These are phyloP conservation scores for Trichophyton rubrum DNA, from an alignment of 2,329 filamentous ascomycete genomes.

Conservation along the genomic window DNA sequence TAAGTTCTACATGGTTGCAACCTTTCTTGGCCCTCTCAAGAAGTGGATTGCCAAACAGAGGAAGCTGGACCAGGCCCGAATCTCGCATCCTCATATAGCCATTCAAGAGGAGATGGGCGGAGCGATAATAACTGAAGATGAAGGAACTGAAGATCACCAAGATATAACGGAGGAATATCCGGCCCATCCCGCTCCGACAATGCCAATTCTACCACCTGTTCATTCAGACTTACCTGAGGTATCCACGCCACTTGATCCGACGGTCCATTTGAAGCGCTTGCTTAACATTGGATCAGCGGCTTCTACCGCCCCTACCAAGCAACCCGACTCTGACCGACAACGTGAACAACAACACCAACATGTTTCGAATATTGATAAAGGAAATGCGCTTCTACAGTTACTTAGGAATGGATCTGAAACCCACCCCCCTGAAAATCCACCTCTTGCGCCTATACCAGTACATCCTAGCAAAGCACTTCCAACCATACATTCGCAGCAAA, in stretches of 20 bases:
- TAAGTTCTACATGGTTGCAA: conserved; percentile 97
- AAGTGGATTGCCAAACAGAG: conserved; percentile 83
- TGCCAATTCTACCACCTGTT: neutral
- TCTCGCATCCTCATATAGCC: conserved; percentile 40
- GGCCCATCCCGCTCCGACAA: conserved; percentile 15
- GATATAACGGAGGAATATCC: conserved; percentile 10
- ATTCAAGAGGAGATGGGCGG: conserved; percentile 25
- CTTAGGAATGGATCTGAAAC: conserved; percentile 34
- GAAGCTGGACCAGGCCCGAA: conserved; percentile 47
- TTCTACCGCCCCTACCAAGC: conserved; percentile 3
- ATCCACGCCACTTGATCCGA: conserved; percentile 31
- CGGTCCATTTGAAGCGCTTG: conserved; percentile 41
- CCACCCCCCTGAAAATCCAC: conserved; percentile 18
- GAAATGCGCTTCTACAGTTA: conserved; percentile 45
- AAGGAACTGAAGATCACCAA: conserved; percentile 13
- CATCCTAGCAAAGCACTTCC: neutral
- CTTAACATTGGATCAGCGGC: conserved; percentile 29
- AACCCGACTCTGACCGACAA: conserved; percentile 1
- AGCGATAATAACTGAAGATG: conserved; percentile 13
- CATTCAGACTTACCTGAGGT: conserved; percentile 33
- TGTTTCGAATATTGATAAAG: conserved; percentile 23
- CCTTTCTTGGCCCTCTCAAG: conserved; percentile 73
- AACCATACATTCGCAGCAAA: neutral
- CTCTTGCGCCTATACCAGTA: conserved; percentile 14
- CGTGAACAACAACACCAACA: conserved; percentile 8